phyloP scores from a whole-genome alignment of 2,329 filamentous ascomycete species.

The Aureobasidium sp. region DNA sequence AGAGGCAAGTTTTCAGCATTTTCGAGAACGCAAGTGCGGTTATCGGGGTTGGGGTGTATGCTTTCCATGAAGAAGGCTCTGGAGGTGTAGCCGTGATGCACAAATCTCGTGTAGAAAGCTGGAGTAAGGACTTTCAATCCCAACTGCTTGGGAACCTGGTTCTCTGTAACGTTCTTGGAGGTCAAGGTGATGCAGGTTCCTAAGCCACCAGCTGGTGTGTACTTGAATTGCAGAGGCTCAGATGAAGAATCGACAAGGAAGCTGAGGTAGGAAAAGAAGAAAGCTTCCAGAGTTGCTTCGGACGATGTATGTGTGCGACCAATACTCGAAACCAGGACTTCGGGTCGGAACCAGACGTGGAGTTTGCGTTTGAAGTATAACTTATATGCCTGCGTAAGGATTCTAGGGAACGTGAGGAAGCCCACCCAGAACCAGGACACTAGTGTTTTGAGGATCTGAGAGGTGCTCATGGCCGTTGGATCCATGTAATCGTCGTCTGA shows the following conservation, averaged over 20 bases:
- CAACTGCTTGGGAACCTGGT: constrained; percentile 33
- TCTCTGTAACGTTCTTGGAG: constrained; percentile 19
- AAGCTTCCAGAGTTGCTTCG: constrained; percentile 37
- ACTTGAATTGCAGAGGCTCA: constrained; percentile 42
- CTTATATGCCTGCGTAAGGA: constrained; percentile 50
- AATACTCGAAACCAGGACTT: constrained; percentile 50
- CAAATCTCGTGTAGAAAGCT: constrained; percentile 58
- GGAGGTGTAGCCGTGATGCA: constrained; percentile 53
- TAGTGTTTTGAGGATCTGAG: constrained; percentile 22
- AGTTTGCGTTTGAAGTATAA: constrained; percentile 51
- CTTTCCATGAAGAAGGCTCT: constrained; percentile 55
- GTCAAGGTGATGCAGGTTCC: constrained; percentile 1
- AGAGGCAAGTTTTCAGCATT: constrained; percentile 44
- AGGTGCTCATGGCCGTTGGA: constrained; percentile 36
- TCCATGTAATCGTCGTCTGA: constrained; percentile 46
- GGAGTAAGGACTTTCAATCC: constrained; percentile 55
- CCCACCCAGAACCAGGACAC: constrained; percentile 58
- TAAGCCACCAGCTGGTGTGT: constrained; percentile 37
- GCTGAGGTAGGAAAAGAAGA: constrained; percentile 32
- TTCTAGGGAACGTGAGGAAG: constrained; percentile 57
- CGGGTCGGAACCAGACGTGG: constrained; percentile 57
- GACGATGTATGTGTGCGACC: constrained; percentile 43
- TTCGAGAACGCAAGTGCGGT: constrained; percentile 50
- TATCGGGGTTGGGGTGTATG: constrained; percentile 43
- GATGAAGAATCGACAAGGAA: constrained; percentile 42